These are phyloP conservation scores for Suillus brevipes DNA, from an alignment of 768 basidiomycete species.

Conservation along the genomic window DNA sequence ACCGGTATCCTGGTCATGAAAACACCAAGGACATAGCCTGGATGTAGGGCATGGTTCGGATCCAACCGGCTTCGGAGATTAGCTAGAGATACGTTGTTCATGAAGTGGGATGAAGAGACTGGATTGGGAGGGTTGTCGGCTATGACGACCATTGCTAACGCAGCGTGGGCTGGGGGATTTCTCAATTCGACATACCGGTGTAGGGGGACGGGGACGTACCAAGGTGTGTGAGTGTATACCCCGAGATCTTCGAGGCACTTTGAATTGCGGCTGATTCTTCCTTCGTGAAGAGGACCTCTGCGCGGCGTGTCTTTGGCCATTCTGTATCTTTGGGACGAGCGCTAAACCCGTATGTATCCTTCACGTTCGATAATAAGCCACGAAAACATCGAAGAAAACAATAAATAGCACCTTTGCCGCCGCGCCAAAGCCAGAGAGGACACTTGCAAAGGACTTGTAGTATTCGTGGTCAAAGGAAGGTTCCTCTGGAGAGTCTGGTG, in stretches of 20 bases:
- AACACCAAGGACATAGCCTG: background rate
- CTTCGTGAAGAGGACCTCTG: background rate
- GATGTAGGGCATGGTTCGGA: background rate
- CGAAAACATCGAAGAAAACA: background rate
- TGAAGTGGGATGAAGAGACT: background rate
- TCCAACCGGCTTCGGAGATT: background rate
- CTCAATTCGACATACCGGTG: background rate
- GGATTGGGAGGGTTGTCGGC: background rate
- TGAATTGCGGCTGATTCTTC: background rate
- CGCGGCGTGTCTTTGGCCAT: background rate
- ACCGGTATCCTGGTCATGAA: background rate
- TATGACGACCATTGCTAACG: background rate
- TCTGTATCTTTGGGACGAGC: background rate
- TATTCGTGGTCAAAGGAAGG: background rate
- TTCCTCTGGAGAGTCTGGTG: background rate
- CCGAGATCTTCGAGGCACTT: background rate
- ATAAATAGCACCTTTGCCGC: background rate
- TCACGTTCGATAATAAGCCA: background rate
- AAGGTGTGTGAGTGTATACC: background rate
- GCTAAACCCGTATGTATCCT: background rate
- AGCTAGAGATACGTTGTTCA: background rate
- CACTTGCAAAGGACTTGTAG: background rate
- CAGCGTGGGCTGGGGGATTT: background rate
- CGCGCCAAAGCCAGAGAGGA: background rate
- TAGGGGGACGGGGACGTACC: background rate